Evolutionary conservation across 2,329 filamentous ascomycete genomes (phyloP), one percentile per base, ranked within the genome.

Genomic region (Geosmithia putterillii): DNA sequence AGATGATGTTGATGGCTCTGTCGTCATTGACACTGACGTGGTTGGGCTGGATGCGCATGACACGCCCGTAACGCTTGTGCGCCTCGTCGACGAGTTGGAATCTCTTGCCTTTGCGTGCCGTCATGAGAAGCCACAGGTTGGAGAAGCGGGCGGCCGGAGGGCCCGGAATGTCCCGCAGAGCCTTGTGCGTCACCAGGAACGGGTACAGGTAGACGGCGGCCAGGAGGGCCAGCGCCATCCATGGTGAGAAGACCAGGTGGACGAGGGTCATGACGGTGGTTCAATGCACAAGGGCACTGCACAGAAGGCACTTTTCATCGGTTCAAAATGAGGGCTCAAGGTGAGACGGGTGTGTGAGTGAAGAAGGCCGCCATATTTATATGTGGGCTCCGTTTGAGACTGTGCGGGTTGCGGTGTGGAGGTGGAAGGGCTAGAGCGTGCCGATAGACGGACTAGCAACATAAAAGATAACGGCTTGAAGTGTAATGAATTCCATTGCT

Each of bases 1-100:
- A 94, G 44, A 94, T 76, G 39, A 71, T 62, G 14, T 73, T 71
- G 43, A 95, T 89, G 2, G 85, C 86, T n/a, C 72, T 73, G 22
- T 83, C 81, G 55, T 94, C 86, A 43, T 83, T 85, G 44, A 95
- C 69, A 45, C 83, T 88, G 52, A 94, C 72, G 54, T 95, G 88
- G 53, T 88, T 78, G 1, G 89, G 89, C 54, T 87, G 83, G 50
- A 95, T 83, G 32, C 88, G 75, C 19, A 95, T 81, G 1, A 95
- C 63, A n/a, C 79, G 81, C 3, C 88, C 88, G 38, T 83, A 68
- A 54, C 79, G 82, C 66, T 83, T 75, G 62, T 95, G 88, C 7
- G 77, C 69, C 32, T 79, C 62, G 53, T 94, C 71, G n/a, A 94
- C 79, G 2, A 69, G 66, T 22, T 63, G 51, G 54, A 76, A 86